Evolutionary conservation across 1,284 basidiomycete species (phyloP), one percentile per base, ranked within the genome.

Genomic region (Ustilago shanxiensis): DNA sequence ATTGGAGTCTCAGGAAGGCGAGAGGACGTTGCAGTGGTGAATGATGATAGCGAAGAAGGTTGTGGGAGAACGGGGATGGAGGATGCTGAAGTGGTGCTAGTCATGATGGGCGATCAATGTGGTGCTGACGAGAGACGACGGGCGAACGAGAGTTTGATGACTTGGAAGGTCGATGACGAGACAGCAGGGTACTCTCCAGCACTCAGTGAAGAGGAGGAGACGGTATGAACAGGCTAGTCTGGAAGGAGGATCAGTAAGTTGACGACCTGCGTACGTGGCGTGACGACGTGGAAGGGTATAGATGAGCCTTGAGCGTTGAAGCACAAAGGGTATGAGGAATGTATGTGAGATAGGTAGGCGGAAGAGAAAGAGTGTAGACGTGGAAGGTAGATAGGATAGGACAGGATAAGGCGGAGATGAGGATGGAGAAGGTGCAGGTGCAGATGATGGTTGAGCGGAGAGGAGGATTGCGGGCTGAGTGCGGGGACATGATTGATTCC

Each of bases 121-220:
- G 41, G 64, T 41, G 35, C 29, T 66, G 63, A 59, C 18, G 39
- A 63, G 57, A 59, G 39, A 47, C 29, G 8, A 49, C 8, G 14
- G 24, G 28, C 26, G 24, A 28, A 24, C 24, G 54, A 55, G 20
- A 55, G 20, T 45, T 55, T 49, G 58, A 47, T 49, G 58, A 55
- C 24, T 33, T 44, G 39, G 57, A 39, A 24, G 24, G 16, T 20
- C 41, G 41, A 44, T 44, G 20, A 44, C 8, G 41, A 5, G n/a
- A 20, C 8, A 3, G 37, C 8, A 28, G 29, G 28, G 64, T 41
- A 49, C 28, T 51, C 67, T 71, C 67, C 67, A 75, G 28, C 67
- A 52, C 67, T 69, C 72, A 75, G 67, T 60, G 51, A 76, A 71
- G 73, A 66, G 68, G 73, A 76, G 64, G 67, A 75, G 62, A 53